Evolutionary conservation across 768 basidiomycete genomes (phyloP), one percentile per base, ranked within the genome.

Genomic region (Leccinum longicurvipes): DNA sequence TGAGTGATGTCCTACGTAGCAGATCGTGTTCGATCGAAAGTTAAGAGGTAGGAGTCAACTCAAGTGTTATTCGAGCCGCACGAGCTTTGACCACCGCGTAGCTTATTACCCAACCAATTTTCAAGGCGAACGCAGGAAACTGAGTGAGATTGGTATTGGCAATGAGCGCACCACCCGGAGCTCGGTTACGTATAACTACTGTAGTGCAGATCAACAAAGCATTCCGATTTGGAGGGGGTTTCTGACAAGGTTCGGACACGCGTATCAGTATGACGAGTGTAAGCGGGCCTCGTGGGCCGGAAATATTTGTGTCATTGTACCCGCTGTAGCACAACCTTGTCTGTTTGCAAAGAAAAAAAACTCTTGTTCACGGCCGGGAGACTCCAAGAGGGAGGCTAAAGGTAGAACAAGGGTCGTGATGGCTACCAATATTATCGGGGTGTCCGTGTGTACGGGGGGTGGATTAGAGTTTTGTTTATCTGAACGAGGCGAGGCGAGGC

Each of bases 331-430:
- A 42, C 53, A 57, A 57, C 57, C 57, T 67, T 59, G 60, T 55
- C 54, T 48, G 32, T 25, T 17, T 50, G 56, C 21, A 42, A 39
- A 12, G 31, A 53, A 58, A 55, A 62, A 59, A 53, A 41, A 7
- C 10, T 25, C 25, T 24, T 49, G 53, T 44, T 14, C 45, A 31
- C 19, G 11, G 41, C 21, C 21, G 54, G 41, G 49, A 49, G 46
- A 29, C 47, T 25, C 19, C 44, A 57, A 44, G 53, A 50, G 59
- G 52, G 15, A 48, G 24, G 44, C 59, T 57, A 58, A 71, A 67
- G 63, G 61, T 24, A 63, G 68, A 71, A 69, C 68, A 72, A 66
- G 58, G 67, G 48, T 69, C 21, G 68, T 63, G 65, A 71, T 71
- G 69, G 8, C 59, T 61, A 70, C 67, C 58, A 28, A 57, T 54